A percentile compares a stretch with the other conserved stretches of the same genome.
Evolutionary conservation across 495 filamentous ascomycete species (phyloP).

Genomic region (Podospora fimiseda): DNA sequence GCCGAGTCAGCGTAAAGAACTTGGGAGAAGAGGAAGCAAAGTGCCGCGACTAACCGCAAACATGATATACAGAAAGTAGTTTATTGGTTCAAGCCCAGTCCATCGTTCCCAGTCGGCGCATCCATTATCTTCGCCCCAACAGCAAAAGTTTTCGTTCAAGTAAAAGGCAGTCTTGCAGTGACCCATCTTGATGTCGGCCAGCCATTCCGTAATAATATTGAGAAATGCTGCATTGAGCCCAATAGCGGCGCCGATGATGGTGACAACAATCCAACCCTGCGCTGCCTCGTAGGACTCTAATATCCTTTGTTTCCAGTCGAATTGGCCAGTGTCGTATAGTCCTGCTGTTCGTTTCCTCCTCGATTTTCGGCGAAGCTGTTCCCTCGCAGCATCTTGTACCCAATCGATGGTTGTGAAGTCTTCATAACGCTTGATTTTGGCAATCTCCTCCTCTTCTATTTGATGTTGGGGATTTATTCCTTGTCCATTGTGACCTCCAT

Average conservation of each 20-base stretch:
- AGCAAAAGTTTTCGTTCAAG: constrained; percentile 96
- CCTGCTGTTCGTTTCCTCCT: constrained; percentile 66
- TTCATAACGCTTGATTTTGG: constrained; percentile 96
- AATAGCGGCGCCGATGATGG: constrained; percentile 85
- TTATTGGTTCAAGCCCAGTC: constrained; percentile 70
- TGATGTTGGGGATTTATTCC: constrained; percentile 46
- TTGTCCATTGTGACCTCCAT: constrained; percentile 39
- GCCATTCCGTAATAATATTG: constrained; percentile 95
- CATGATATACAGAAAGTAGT: constrained; percentile 83
- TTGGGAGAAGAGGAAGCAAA: not conserved
- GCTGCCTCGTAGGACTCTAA: constrained; percentile 90
- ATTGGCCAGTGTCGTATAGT: constrained; percentile 64
- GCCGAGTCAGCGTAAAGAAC: constrained; percentile 13
- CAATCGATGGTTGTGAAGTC: constrained; percentile 96
- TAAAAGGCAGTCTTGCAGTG: constrained; percentile 95
- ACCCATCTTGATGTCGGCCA: constrained; percentile 91
- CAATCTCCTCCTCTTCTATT: constrained; percentile 92
- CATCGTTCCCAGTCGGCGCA: constrained; percentile 88
- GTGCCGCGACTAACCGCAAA: constrained; percentile 60
- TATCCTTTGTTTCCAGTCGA: constrained; percentile 77
- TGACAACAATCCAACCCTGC: constrained; percentile 97
- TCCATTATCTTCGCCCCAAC: constrained; percentile 90
- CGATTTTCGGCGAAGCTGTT: constrained; percentile 73
- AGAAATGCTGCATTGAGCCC: constrained; percentile 88
- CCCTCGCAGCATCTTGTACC: constrained; percentile 94